Base-by-base conservation (phyloP, 192 early-diverging fungal genomes). In the Coemansia sp. region DNA sequence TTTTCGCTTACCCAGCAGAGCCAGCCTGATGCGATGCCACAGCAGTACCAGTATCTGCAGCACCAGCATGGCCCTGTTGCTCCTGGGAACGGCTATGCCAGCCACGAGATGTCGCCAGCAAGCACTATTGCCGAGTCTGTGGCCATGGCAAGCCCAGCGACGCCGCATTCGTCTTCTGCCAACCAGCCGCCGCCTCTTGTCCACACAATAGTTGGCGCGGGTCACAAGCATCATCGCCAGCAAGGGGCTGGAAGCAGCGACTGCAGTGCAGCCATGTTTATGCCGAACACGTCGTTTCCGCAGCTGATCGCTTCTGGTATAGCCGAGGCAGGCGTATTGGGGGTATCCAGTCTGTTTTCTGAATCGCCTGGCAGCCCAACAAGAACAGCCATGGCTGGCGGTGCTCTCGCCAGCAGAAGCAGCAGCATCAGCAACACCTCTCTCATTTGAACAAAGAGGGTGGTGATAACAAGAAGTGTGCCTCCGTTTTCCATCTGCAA, bases 1-100 rank as follows among this genome's bases (percentile, higher is more conserved):
- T 24, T 75, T 15, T 30, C 64, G 52, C 59, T 78, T 1, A 45
- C 21, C 26, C 68, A 67, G 56, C 72, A 74, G 53, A 39, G 41
- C 63, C 39, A 41, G 39, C 9, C 30, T 34, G 15, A 33, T 18
- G n/a, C 35, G 35, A 59, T 59, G 34, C n/a, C 33, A 0, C 57
- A 56, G 11, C 53, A 30, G 1, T 3, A 61, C 26, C 66, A 68
- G 43, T 23, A 34, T 2, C 55, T 45, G 34, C 62, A 49, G n/a
- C 48, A 53, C 1, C 51, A 53, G 9, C 51, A 26, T 26, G 51
- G 8, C 51, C 8, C 51, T 3, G 24, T 26, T 20, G 21, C 51
- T 53, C 24, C 23, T 14, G 24, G 51, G 23, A 53, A 26, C 51
- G 15, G 51, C 51, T 53, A 53, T 21, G 23, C 7, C 51, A 53